phyloP scores from a whole-genome alignment of 345 rosid genomes.

The Noccaea caerulescens region DNA sequence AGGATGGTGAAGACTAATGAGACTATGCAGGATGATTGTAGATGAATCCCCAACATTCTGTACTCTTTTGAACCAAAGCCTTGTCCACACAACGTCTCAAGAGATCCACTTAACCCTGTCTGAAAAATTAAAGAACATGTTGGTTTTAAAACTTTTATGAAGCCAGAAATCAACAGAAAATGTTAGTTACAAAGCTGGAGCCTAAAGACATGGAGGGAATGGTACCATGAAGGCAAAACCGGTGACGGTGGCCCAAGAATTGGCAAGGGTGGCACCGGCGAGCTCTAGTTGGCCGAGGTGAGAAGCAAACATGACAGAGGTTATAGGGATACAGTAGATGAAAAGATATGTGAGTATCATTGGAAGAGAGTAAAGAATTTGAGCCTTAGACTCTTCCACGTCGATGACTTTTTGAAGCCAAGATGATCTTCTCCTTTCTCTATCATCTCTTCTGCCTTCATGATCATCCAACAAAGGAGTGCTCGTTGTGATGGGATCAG shows the following conservation, averaged over 20 bases:
- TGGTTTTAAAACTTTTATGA: not conserved
- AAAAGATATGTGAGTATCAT: constrained; percentile 68
- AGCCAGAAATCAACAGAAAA: not conserved
- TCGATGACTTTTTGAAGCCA: constrained; percentile 54
- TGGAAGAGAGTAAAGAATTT: constrained; percentile 63
- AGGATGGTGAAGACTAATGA: constrained; percentile 54
- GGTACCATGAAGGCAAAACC: constrained; percentile 81
- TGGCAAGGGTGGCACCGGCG: constrained; percentile 87
- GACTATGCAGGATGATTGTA: constrained; percentile 76
- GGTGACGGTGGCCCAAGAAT: constrained; percentile 80
- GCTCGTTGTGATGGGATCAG: not conserved
- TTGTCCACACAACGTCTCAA: constrained; percentile 95
- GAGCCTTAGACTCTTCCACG: constrained; percentile 60
- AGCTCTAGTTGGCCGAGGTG: constrained; percentile 76
- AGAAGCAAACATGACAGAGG: constrained; percentile 84
- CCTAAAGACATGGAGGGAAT: not conserved
- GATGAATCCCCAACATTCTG: constrained; percentile 65
- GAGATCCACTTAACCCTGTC: constrained; percentile 82
- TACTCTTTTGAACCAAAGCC: constrained; percentile 72
- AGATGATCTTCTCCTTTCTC: constrained; percentile 18
- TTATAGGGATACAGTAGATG: constrained; percentile 58
- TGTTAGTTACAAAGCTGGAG: not conserved
- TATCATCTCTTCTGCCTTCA: not conserved
- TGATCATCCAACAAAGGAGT: constrained; percentile 40
- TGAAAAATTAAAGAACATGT: constrained; percentile 26